Evolutionary conservation across 108 stramenopile species (phyloP), one percentile per base, ranked within the genome.

Genomic region (Stephanodiscus minutulus): DNA sequence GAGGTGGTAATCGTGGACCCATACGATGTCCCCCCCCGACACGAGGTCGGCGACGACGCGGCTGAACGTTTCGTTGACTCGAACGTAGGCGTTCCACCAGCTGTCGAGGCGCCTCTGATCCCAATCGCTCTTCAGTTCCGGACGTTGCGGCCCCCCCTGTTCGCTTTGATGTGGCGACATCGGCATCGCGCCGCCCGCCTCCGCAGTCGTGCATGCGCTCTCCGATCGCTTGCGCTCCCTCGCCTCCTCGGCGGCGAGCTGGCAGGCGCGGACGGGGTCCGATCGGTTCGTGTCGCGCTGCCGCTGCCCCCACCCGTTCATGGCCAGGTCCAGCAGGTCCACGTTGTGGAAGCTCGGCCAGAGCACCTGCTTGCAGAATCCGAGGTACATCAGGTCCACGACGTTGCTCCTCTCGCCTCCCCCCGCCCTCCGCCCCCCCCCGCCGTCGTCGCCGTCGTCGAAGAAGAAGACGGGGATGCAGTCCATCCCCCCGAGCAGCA

Each of bases 1-100:
- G 43, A 99, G 85, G 70, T 98, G 98, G 83, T 98, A 99, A 88
- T 99, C 98, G 66, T 99, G 99, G 28, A 98, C 94, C 99, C 99
- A 99, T 24, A 97, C 79, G 24, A 93, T 83, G 68, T 96, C 96
- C 48, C 67, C 72, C 10, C 83, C 81, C 15, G 77, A 70, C 27
- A 92, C 68, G 31, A 93, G 69, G 17, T 72, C 44, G 15, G 79
- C 63, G 39, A 98, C 77, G 36, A 86, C 88, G 29, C 88, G 70
- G 37, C 85, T 82, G 75, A 99, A 98, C 24, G 72, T 85, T 60
- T 72, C 65, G 77, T 98, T 99, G 46, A 98, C 94, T 9, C 74
- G 59, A 52, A 77, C 69, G 73, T 93, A 99, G n/a, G 96, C 86
- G 37, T 85, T 68, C 92, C 91, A 98, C 93, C 94, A 96, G 60